These are phyloP conservation scores for Kalanchoe fedtschenkoi DNA, from an alignment of 164 flowering plant species.

Conservation along the genomic window DNA sequence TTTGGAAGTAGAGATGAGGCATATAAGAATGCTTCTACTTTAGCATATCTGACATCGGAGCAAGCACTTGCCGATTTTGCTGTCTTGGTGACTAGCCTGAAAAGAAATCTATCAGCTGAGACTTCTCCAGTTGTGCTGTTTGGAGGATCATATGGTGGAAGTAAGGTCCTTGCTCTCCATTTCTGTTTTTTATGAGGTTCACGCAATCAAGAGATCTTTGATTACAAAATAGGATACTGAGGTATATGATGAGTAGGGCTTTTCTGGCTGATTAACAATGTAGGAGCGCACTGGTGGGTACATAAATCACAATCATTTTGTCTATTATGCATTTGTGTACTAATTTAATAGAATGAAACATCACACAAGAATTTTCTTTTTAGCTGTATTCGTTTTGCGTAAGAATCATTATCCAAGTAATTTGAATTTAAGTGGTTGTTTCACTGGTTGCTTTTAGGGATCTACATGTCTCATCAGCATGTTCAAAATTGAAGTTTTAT, in stretches of 20 bases:
- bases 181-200: neutral
- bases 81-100: conserved; percentile 56
- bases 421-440: neutral
- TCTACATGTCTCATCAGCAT: neutral
- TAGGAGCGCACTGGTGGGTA: too few relatives aligned
- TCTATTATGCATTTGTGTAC: neutral
- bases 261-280: too few relatives aligned
- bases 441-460: neutral
- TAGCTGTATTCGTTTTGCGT: neutral
- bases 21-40: conserved; percentile 47
- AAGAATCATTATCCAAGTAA: neutral
- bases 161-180: conserved; percentile 26
- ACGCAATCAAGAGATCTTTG: neutral
- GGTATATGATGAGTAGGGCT: too few relatives aligned
- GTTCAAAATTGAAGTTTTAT: neutral
- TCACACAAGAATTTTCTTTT: too few relatives aligned
- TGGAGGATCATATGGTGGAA: conserved; percentile 98
- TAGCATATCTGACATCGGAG: conserved; percentile 66
- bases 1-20: conserved; percentile 67
- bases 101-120: conserved; percentile 64
- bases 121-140: conserved; percentile 73
- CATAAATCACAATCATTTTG: neutral
- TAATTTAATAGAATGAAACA: too few relatives aligned
- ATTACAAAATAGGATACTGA: neutral
- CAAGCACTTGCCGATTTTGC: conserved; percentile 91